These are phyloP conservation scores for Phyllosticta paracitricarpa DNA, from an alignment of 2,329 filamentous ascomycete species.

Conservation along the genomic window DNA sequence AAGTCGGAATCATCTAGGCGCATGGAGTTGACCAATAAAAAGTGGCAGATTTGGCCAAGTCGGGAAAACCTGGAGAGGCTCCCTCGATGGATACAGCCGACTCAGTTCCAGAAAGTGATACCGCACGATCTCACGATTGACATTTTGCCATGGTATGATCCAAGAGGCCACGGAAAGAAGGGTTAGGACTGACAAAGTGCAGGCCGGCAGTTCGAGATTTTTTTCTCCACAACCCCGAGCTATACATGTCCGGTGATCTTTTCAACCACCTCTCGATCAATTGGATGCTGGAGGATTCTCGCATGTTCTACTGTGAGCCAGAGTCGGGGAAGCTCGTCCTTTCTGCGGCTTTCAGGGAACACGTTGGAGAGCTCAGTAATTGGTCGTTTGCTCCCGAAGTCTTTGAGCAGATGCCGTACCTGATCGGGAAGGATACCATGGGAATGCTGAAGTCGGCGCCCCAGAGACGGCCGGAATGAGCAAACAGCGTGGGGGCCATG, in stretches of 20 bases:
- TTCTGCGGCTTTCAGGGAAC: conserved; percentile 15
- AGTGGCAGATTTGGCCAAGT: conserved; percentile 11
- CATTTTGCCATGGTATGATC: conserved; percentile 6
- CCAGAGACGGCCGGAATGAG: background rate
- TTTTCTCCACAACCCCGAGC: conserved; percentile 8
- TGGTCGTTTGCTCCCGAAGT: conserved; percentile 17
- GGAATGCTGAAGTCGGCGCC: background rate
- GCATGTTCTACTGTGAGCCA: conserved; percentile 4
- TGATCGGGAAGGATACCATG: conserved; percentile 1
- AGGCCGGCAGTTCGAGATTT: conserved; percentile 9
- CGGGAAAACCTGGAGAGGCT: conserved; percentile 8
- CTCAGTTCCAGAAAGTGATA: conserved; percentile 8
- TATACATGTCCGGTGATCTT: conserved; percentile 4
- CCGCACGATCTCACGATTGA: conserved; percentile 10
- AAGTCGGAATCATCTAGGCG: background rate
- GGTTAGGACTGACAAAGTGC: background rate
- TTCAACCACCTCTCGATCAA: conserved; percentile 1
- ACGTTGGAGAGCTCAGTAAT: conserved; percentile 21
- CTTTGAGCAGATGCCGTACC: conserved; percentile 16
- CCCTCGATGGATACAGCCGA: conserved; percentile 6
- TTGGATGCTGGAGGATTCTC: conserved; percentile 7
- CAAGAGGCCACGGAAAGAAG: background rate
- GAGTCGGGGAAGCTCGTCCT: conserved; percentile 1
- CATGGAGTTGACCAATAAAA: background rate
- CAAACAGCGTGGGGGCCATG: background rate